These are phyloP conservation scores for Loxodes magnus DNA, from an alignment of 73 alveolate genomes.

Conservation along the genomic window DNA sequence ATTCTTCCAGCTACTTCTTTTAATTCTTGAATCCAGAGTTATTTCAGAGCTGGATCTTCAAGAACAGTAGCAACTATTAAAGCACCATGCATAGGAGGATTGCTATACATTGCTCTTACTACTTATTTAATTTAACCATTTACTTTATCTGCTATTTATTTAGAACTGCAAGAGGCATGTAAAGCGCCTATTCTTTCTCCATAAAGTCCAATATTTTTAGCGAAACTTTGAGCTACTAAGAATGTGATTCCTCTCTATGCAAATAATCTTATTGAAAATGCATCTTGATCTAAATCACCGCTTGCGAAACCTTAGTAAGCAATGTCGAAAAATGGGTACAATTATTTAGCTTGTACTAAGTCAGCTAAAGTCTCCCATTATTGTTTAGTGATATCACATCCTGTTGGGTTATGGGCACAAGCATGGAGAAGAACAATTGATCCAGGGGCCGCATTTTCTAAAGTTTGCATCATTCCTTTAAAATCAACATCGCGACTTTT, in stretches of 20 bases:
- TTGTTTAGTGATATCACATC: slow-evolving; percentile 87
- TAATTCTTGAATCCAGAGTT: slow-evolving; percentile 76
- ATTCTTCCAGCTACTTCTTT: slow-evolving; percentile 75
- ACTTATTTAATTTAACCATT: slow-evolving; percentile 59
- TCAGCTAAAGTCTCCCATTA: slow-evolving; percentile 68
- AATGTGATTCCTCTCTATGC: slow-evolving; percentile 76
- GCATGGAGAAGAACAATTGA: slow-evolving; percentile 86
- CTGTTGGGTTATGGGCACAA: slow-evolving; percentile 99
- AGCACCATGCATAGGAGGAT: slow-evolving; percentile 97
- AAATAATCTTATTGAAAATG: slow-evolving; percentile 72
- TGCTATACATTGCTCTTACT: slow-evolving; percentile 78
- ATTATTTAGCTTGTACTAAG: slow-evolving; percentile 59
- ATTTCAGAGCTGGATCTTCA: slow-evolving; percentile 46
- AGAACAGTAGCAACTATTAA: slow-evolving; percentile 66
- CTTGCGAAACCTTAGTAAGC: slow-evolving; percentile 97
- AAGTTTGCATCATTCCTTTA: slow-evolving; percentile 67
- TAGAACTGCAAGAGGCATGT: slow-evolving; percentile 67
- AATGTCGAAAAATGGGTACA: slow-evolving; percentile 86
- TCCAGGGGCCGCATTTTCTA: slow-evolving; percentile 47
- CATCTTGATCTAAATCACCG: slow-evolving; percentile 91
- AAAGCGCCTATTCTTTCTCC: slow-evolving; percentile 94
- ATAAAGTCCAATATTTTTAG: slow-evolving; percentile 95
- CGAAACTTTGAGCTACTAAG: slow-evolving; percentile 82
- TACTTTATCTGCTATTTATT: slow-evolving; percentile 66
- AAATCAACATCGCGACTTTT: slow-evolving; percentile 73